Evolutionary conservation across 1,284 basidiomycete species (phyloP), one percentile per base, ranked within the genome.

Genomic region (Ceraceosorus guamensis): DNA sequence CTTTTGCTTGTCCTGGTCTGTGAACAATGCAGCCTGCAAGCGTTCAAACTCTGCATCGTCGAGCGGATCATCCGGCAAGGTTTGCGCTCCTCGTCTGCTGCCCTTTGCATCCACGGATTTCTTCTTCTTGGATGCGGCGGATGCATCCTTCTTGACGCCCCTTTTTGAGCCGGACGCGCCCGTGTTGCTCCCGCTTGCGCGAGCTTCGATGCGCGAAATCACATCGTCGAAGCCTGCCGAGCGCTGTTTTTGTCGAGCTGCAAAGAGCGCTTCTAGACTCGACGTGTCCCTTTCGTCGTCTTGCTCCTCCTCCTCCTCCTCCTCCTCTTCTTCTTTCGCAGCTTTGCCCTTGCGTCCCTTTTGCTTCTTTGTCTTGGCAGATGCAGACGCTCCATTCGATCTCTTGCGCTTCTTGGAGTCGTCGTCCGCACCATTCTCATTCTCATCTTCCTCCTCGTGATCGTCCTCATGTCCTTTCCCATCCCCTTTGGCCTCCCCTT

Each of bases 21-120:
- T n/a, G n/a, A n/a, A n/a, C n/a, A n/a, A n/a, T n/a, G n/a, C n/a
- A n/a, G n/a, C n/a, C 37, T 41, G 37, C 8, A 41, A 8, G 37
- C 37, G 37, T n/a, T 41, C 60, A 16, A 63, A n/a, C 37, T 56
- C 56, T 39, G 61, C 48, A 13, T 61, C 64, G 6, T 57, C 62
- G 6, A 62, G 59, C 48, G 68, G 63, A 3, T 57, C 58, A 1
- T 54, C 57, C 13, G 62, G 65, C 43, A 71, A 46, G 8, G 62
- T 57, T n/a, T n/a, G n/a, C 48, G 65, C 60, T 4, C 68, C 68
- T n/a, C 37, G 37, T n/a, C n/a, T 41, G 8, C 8, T n/a, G 37
- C 8, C 8, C 37, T 41, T 41, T 8, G 37, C 37, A n/a, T 8
- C 37, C 37, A n/a, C 37, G 8, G 8, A 8, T n/a, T 8, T n/a